Evolutionary conservation across 352 stramenopile species (phyloP), one percentile per base, ranked within the genome.

Genomic region (Thalassiosira exigua): DNA sequence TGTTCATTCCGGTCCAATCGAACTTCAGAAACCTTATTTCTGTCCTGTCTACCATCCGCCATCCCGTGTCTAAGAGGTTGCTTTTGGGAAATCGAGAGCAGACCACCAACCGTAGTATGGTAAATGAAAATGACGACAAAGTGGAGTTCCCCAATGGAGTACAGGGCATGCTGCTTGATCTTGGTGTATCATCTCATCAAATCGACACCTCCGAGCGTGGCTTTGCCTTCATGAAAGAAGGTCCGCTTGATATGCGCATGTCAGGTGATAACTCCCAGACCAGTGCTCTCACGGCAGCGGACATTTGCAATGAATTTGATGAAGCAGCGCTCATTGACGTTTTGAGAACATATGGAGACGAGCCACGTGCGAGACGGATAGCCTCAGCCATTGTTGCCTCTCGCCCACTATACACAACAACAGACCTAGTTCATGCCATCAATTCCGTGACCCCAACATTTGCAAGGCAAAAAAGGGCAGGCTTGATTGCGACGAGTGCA

Each of bases 211-310:
- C 83, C 3, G 88, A 89, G 32, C 82, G 89, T 27, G 90, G 93
- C 2, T 95, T 95, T 87, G 89, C 86, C 29, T 95, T 95, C 57
- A 91, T 94, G 75, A 87, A 87, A 61, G 88, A 96, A 57, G 92
- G 91, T 14, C 92, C 92, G 22, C 67, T 96, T 0, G 92, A 96
- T 69, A 96, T 96, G 92, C 64, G 92, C 21, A 96, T 96, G 92
- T 79, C 71, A 19, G 82, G 74, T 39, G 82, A 77, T 51, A n/a
- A n/a, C n/a, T 81, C 61, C 17, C 52, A 50, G 42, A 73, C 32
- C 9, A 56, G 68, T 14, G 52, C 66, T 51, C 44, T 92, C 0
- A 92, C 83, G 14, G 90, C 90, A 17, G 87, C 90, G 22, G 87
- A 94, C 67, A 84, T 95, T 53, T 92, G 82, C 76, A 95, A 95